A percentile compares a stretch with the other conserved stretches of the same genome.
These are phyloP conservation scores for Picocystis sp. DNA, from an alignment of 163 green algal genomes.

Conservation along the genomic window DNA sequence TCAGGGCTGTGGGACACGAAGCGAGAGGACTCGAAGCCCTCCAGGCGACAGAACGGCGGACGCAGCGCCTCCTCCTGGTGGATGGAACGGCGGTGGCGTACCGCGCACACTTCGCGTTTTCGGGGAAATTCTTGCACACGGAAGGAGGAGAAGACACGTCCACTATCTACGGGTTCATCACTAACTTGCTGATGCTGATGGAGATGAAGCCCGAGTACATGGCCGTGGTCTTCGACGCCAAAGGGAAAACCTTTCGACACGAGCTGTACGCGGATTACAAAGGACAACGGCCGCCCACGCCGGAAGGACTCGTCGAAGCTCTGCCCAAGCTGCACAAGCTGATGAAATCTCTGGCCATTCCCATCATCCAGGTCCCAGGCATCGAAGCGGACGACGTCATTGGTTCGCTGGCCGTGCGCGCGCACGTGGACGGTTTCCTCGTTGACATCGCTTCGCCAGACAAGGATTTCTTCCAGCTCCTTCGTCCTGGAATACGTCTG, in stretches of 20 bases:
- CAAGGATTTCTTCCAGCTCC: constrained; percentile 57
- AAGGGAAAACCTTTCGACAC: constrained; percentile 41
- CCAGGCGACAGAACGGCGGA: too few species aligned
- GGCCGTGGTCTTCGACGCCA: constrained; percentile 43
- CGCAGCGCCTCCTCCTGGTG: constrained; percentile 28
- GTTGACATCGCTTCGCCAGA: constrained; percentile 46
- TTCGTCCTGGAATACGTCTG: constrained; percentile 34
- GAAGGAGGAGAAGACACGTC: constrained; percentile 24
- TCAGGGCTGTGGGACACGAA: too few species aligned
- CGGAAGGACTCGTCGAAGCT: constrained; percentile 23
- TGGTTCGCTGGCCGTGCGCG: constrained; percentile 28
- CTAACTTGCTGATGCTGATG: constrained; percentile 26
- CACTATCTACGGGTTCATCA: constrained; percentile 17
- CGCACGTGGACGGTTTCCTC: constrained; percentile 20
- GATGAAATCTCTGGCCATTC: constrained; percentile 20
- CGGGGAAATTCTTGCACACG: constrained; percentile 15
- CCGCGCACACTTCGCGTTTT: constrained; percentile 28
- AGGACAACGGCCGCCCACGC: constrained; percentile 28
- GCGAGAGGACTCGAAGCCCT: too few species aligned
- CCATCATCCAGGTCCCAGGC: constrained; percentile 27
- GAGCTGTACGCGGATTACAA: constrained; percentile 47
- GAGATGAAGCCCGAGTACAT: constrained; percentile 31
- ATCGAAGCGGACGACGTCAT: constrained; percentile 62
- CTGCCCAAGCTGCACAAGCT: constrained; percentile 25
- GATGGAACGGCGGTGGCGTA: constrained; percentile 40